Evolutionary conservation across 495 filamentous ascomycete species (phyloP), one percentile per base, ranked within the genome.

Genomic region (Letharia columbiana): DNA sequence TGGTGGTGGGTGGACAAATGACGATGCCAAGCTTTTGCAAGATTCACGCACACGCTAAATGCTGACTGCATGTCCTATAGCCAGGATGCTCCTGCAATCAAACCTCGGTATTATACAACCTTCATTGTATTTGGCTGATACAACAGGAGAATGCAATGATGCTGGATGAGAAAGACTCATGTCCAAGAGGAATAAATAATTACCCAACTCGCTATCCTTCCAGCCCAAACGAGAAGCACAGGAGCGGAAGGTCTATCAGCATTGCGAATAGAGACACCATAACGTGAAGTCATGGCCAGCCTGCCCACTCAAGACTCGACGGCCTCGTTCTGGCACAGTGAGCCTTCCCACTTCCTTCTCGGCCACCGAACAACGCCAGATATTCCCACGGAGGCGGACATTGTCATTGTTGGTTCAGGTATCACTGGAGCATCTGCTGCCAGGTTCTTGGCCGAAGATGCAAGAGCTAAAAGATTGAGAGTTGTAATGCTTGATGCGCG

Each of bases 401-500:
- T 91, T 37, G 81, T 89, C 3, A 84, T 94, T 18, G 82, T 92
- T 11, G 89, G 89, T 40, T 86, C 82, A 41, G 89, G 90, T 1
- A 88, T 92, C 39, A 87, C 88, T 2, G 90, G 88, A 2, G 77
- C 83, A 6, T 86, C 84, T 31, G 86, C 86, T 4, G 88, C 89
- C 3, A 77, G 82, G 20, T 87, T 85, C 45, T 74, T 96, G 9
- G 71, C 81, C 50, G 75, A 82, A 67, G 74, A 77, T 63, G 73
- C 73, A 60, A 64, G 72, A 67, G 67, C 69, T 62, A 71, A 73
- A 68, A 70, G 66, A 3, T 67, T 75, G 61, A 80, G 75, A 12
- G 73, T 92, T 1, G 80, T 91, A 1, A 86, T 94, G 80, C 77
- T 96, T 3, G 91, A 96, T 74, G 90, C 90, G 8, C 80, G 90